These are phyloP conservation scores for Podaxis mareebaensis DNA, from an alignment of 768 basidiomycete genomes.

Conservation along the genomic window DNA sequence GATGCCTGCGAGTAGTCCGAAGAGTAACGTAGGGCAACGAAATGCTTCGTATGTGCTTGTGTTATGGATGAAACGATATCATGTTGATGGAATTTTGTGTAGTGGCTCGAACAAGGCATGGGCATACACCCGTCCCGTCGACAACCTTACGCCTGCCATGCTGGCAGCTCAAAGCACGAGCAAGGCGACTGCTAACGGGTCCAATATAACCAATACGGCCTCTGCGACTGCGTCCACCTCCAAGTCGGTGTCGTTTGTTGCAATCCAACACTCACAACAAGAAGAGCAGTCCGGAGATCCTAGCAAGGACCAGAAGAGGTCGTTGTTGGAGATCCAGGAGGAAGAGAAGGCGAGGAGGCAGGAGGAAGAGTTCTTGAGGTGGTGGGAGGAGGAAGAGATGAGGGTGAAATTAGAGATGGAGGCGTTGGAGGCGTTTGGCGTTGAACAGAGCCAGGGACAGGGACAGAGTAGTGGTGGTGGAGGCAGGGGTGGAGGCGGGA, in stretches of 20 bases:
- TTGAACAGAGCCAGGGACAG: conserved; percentile 2
- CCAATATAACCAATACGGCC: conserved; percentile 19
- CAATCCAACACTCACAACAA: conserved; percentile 82
- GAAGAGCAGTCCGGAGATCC: conserved; percentile 43
- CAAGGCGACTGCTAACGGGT: background rate
- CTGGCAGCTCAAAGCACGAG: background rate
- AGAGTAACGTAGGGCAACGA: conserved; percentile 31
- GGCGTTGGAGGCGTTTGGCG: conserved; percentile 20
- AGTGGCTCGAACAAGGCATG: conserved; percentile 58
- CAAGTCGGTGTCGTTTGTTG: conserved; percentile 62
- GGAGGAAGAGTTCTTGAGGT: conserved; percentile 81
- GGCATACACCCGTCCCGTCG: conserved; percentile 51
- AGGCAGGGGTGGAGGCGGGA: background rate
- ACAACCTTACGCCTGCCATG: conserved; percentile 32
- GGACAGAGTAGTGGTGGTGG: background rate
- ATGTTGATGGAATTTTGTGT: background rate
- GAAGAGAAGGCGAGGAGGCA: conserved; percentile 69
- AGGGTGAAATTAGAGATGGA: conserved; percentile 53
- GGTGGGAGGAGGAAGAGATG: conserved; percentile 88
- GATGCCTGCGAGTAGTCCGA: conserved; percentile 32
- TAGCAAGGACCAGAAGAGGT: conserved; percentile 50
- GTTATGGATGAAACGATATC: background rate
- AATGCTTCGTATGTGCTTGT: conserved; percentile 50
- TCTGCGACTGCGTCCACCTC: conserved; percentile 28
- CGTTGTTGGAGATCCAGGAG: conserved; percentile 81